A percentile compares a stretch with the other conserved stretches of the same genome.
Conservation (phyloP, 306 rosid genomes). For the Cicer chorassanicum region DNA sequence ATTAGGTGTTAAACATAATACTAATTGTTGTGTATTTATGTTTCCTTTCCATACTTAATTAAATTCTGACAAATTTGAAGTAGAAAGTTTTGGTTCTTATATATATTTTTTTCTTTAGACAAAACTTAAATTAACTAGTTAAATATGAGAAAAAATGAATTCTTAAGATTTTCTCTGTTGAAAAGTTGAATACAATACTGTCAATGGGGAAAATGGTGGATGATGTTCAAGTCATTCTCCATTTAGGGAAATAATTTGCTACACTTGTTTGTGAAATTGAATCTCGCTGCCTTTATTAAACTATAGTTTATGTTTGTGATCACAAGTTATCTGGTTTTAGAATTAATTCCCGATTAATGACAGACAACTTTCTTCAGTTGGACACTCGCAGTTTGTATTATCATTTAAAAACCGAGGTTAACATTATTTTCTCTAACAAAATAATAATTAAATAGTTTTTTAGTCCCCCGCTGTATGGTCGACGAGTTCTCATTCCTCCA, state of each 20-base stretch:
- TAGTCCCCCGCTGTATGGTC: background rate
- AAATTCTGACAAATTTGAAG: constrained; percentile 19
- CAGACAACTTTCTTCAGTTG: constrained; percentile 39
- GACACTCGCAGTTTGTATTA: constrained; percentile 14
- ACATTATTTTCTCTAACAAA: constrained; percentile 13
- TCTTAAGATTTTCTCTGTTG: constrained; percentile 19
- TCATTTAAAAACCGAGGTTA: constrained; percentile 3
- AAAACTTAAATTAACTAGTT: constrained; percentile 8
- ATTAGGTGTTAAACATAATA: background rate
- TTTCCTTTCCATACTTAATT: background rate
- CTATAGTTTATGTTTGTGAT: constrained; percentile 7
- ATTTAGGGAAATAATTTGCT: background rate
- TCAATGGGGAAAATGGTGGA: constrained; percentile 22
- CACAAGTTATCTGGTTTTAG: constrained; percentile 26
- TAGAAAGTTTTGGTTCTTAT: constrained; percentile 22
- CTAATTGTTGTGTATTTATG: constrained; percentile 15
- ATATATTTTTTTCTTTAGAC: background rate
- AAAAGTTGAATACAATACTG: constrained; percentile 26
- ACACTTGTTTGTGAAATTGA: constrained; percentile 20
- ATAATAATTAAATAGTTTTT: background rate
- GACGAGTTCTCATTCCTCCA: constrained; percentile 25
- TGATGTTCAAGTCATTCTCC: constrained; percentile 26
- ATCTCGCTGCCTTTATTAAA: constrained; percentile 8
- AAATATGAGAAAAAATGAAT: constrained; percentile 5
- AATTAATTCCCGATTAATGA: constrained; percentile 9